These are phyloP conservation scores for Stereocaulon alpinum DNA, from an alignment of 495 filamentous ascomycete genomes.

Conservation along the genomic window DNA sequence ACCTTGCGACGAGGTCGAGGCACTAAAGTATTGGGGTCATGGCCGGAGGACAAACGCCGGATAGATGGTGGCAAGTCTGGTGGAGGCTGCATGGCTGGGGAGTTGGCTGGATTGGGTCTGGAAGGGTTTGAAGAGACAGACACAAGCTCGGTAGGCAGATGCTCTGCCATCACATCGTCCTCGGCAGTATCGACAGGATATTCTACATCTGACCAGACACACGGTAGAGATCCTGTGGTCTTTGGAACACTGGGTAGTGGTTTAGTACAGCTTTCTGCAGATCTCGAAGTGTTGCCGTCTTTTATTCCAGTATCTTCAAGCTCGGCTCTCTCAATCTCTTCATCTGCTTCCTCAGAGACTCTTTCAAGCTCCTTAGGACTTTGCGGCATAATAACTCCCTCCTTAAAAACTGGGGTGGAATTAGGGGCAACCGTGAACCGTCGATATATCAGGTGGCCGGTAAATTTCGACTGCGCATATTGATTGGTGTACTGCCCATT, in stretches of 20 bases:
- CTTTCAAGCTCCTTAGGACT: slow-evolving; percentile 12
- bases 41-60: neutral
- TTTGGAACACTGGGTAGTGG: neutral
- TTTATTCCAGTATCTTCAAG: slow-evolving; percentile 13
- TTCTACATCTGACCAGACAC: neutral
- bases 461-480: slow-evolving; percentile 21
- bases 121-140: neutral
- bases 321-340: slow-evolving; percentile 5
- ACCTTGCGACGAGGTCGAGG: neutral
- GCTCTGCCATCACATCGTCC: neutral
- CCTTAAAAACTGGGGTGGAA: slow-evolving; percentile 16
- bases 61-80: neutral
- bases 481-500: slow-evolving; percentile 23
- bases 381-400: slow-evolving; percentile 15
- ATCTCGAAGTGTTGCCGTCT: neutral
- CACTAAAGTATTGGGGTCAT: neutral
- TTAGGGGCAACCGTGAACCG: slow-evolving; percentile 16
- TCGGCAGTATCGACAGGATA: neutral
- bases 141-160: too few species aligned
- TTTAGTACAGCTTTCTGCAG: neutral
- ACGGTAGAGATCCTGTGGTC: neutral
- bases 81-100: neutral
- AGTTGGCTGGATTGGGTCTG: neutral
- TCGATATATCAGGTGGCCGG: slow-evolving; percentile 18
- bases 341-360: slow-evolving; percentile 9